A percentile compares a stretch with the other conserved stretches of the same genome.
These are phyloP conservation scores for Fusarium sp. DNA, from an alignment of 2,329 filamentous ascomycete species.

Conservation along the genomic window DNA sequence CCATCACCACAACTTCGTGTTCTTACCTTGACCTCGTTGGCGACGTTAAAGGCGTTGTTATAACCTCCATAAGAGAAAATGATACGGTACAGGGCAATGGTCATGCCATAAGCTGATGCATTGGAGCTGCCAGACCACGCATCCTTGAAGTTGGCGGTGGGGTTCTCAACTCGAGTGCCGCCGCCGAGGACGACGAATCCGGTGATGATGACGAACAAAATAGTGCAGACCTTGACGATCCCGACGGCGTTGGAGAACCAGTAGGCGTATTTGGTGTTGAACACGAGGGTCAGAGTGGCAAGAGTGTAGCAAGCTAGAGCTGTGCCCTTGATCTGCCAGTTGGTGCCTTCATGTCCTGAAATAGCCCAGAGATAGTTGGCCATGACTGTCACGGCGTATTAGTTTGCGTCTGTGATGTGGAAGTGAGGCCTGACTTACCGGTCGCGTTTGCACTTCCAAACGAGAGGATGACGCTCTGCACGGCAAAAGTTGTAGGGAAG, in stretches of 20 bases:
- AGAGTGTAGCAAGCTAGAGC: constrained; percentile 72
- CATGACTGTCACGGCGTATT: constrained; percentile 56
- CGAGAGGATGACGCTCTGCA: constrained; percentile 72
- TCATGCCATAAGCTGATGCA: constrained; percentile 47
- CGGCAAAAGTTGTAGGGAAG: constrained; percentile 72
- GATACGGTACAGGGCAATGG: constrained; percentile 67
- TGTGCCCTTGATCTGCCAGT: constrained; percentile 75
- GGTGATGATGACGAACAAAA: constrained; percentile 60
- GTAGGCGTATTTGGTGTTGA: constrained; percentile 68
- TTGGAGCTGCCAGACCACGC: background rate
- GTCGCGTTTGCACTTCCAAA: constrained; percentile 75
- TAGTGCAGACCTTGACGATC: constrained; percentile 63
- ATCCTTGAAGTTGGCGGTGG: constrained; percentile 1
- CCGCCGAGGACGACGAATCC: constrained; percentile 69
- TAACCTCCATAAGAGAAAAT: constrained; percentile 70
- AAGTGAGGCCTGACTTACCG: constrained; percentile 6
- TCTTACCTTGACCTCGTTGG: constrained; percentile 63
- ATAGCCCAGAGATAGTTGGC: constrained; percentile 72
- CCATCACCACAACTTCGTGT: background rate
- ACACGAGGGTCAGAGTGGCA: constrained; percentile 55
- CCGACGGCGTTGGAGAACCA: constrained; percentile 68
- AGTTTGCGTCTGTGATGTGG: background rate
- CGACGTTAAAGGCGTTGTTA: constrained; percentile 71
- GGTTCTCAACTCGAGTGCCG: constrained; percentile 31
- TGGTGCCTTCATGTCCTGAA: constrained; percentile 59